A percentile compares a stretch with the other conserved stretches of the same genome.
These are phyloP conservation scores for Phytophthora chlamydospora DNA, from an alignment of 352 stramenopile genomes.

Conservation along the genomic window DNA sequence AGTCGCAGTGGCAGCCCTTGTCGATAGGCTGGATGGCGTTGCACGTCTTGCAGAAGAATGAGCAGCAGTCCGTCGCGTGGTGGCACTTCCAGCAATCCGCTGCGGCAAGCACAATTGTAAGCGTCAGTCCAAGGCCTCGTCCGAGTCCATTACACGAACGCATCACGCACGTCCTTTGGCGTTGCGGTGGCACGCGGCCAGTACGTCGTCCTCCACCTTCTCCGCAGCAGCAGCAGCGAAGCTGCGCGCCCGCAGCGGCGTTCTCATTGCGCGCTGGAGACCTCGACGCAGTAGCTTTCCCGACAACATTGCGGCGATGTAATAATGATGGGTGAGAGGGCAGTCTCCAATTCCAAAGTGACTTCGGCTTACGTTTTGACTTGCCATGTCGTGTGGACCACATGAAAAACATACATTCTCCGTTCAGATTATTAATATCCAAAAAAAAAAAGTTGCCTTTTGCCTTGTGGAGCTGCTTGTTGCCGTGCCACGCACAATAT, in stretches of 20 bases:
- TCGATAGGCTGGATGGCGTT: constrained; percentile 81
- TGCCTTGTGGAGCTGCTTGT: too few species aligned
- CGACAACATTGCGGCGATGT: constrained; percentile 21
- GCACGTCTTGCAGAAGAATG: constrained; percentile 84
- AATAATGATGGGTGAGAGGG: constrained; percentile 18
- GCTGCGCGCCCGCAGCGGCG: constrained; percentile 15
- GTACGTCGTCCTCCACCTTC: constrained; percentile 38
- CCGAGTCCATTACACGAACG: too few species aligned
- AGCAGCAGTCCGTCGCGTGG: constrained; percentile 79
- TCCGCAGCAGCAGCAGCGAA: constrained; percentile 33
- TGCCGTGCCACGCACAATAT: too few species aligned
- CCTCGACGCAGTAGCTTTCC: constrained; percentile 42
- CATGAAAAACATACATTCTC: constrained; percentile 19
- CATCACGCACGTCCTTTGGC: constrained; percentile 31
- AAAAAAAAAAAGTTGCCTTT: too few species aligned
- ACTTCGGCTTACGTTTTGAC: not conserved
- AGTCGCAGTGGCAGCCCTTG: constrained; percentile 75
- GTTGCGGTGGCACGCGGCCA: constrained; percentile 10
- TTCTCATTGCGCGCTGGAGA: constrained; percentile 25
- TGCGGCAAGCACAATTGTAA: constrained; percentile 15
- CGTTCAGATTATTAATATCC: not conserved
- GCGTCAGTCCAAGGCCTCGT: not conserved
- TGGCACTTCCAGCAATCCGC: constrained; percentile 86
- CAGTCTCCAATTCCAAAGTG: constrained; percentile 8
- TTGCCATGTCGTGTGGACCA: constrained; percentile 8